phyloP scores from a whole-genome alignment of 768 basidiomycete species.

The Tulasnella sp. region DNA sequence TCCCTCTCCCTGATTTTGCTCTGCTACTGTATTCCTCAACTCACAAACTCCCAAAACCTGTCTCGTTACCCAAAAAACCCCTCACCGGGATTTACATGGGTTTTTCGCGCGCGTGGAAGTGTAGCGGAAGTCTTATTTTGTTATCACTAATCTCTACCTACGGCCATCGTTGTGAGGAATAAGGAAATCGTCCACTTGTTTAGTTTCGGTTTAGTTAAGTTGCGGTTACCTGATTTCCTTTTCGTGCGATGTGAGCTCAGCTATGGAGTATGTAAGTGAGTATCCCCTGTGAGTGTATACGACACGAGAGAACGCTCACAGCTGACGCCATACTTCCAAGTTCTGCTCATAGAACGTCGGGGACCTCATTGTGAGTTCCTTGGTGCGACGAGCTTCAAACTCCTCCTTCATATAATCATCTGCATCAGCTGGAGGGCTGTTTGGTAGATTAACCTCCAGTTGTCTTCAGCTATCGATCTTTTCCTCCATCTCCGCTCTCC shows the following conservation, averaged over 20 bases:
- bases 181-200: no score
- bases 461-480: slow-evolving; percentile 45
- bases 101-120: no score
- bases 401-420: slow-evolving; percentile 17
- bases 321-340: slow-evolving; percentile 88
- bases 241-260: no score
- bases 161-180: no score
- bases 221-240: no score
- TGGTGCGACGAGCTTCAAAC: background rate
- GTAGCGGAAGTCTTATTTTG: no score
- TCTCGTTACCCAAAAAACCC: background rate
- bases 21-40: background rate
- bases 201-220: no score
- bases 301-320: slow-evolving; percentile 43
- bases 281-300: no score
- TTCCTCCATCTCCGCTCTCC: slow-evolving; percentile 60
- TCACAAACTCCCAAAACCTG: background rate
- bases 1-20: background rate
- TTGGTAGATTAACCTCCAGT: slow-evolving; percentile 19
- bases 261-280: no score
- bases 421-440: slow-evolving; percentile 25
- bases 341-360: slow-evolving; percentile 84
- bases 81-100: no score
- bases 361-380: slow-evolving; percentile 45
- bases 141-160: no score